A percentile compares a stretch with the other conserved stretches of the same genome.
Evolutionary conservation across 1,284 basidiomycete species (phyloP).

Genomic region (Takashimella tepidaria): DNA sequence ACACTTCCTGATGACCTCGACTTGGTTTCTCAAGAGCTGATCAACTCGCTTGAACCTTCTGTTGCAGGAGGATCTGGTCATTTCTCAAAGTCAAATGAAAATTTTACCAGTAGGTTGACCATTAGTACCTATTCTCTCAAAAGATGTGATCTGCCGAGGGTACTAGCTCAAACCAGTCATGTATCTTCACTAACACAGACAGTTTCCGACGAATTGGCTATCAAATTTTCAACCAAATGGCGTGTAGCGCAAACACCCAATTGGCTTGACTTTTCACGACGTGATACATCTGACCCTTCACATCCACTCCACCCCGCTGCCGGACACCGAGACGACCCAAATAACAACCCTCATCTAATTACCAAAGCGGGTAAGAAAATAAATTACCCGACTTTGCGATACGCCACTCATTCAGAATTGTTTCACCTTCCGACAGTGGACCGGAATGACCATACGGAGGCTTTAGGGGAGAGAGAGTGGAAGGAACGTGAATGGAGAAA

Average conservation of each 20-base stretch:
- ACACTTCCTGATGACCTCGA: constrained; percentile 19
- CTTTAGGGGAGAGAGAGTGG: constrained; percentile 26
- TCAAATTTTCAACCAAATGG: constrained; percentile 19
- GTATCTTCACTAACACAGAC: too few species aligned
- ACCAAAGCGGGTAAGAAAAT: constrained; percentile 3
- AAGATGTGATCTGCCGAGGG: too few species aligned
- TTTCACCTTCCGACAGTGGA: constrained; percentile 37
- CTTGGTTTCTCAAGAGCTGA: constrained; percentile 18
- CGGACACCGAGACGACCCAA: background rate
- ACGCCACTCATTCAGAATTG: constrained; percentile 39
- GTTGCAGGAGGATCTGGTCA: too few species aligned
- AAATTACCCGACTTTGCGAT: constrained; percentile 29
- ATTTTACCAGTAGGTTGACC: too few species aligned
- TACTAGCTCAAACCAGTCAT: too few species aligned
- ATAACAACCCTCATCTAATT: background rate
- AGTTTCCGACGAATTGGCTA: constrained; percentile 12
- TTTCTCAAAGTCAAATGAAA: too few species aligned
- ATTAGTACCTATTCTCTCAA: too few species aligned
- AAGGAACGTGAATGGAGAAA: constrained; percentile 31
- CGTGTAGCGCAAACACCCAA: constrained; percentile 39
- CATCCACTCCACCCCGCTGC: constrained; percentile 27
- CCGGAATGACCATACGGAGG: constrained; percentile 15
- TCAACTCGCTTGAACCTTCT: background rate
- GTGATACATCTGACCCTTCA: constrained; percentile 24
- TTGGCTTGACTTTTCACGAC: constrained; percentile 39